Conservation (phyloP, 2,329 filamentous ascomycete genomes). For the Chrysoporthe deuterocubensis region DNA sequence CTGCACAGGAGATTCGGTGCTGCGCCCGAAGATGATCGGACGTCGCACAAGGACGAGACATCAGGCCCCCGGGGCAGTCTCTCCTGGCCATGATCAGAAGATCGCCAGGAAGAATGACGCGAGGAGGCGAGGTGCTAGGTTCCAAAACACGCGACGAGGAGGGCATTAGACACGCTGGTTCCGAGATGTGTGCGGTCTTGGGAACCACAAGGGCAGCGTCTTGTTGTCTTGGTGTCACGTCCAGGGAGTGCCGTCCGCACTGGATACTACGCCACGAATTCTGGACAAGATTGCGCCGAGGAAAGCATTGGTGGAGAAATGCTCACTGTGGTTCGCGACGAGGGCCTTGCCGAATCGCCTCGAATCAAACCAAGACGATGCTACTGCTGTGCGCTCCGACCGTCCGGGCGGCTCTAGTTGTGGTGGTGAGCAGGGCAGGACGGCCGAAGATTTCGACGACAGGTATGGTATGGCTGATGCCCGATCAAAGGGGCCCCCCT, state of each 20-base stretch:
- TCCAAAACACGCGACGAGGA: conserved; percentile 1
- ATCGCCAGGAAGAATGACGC: background rate
- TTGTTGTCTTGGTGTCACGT: conserved; percentile 22
- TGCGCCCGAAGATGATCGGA: conserved; percentile 18
- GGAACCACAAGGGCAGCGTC: conserved; percentile 16
- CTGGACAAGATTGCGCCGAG: conserved; percentile 2
- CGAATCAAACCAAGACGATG: background rate
- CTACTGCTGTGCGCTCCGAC: conserved; percentile 18
- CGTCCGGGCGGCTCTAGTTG: background rate
- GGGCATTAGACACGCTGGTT: conserved; percentile 1
- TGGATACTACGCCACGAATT: conserved; percentile 19
- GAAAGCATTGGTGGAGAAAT: conserved; percentile 27
- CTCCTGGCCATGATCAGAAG: background rate
- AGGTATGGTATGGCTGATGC: background rate
- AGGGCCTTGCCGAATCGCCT: background rate
- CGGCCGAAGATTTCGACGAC: background rate
- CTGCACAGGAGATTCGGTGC: background rate
- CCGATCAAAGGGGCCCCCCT: background rate
- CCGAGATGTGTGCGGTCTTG: conserved; percentile 1
- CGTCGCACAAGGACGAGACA: conserved; percentile 24
- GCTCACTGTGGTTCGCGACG: background rate
- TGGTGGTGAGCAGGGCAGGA: background rate
- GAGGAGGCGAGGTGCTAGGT: background rate
- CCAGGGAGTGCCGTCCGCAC: conserved; percentile 6
- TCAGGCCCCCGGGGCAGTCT: background rate